phyloP scores from a whole-genome alignment of 352 stramenopile genomes.

The Phytopythium aichiense region DNA sequence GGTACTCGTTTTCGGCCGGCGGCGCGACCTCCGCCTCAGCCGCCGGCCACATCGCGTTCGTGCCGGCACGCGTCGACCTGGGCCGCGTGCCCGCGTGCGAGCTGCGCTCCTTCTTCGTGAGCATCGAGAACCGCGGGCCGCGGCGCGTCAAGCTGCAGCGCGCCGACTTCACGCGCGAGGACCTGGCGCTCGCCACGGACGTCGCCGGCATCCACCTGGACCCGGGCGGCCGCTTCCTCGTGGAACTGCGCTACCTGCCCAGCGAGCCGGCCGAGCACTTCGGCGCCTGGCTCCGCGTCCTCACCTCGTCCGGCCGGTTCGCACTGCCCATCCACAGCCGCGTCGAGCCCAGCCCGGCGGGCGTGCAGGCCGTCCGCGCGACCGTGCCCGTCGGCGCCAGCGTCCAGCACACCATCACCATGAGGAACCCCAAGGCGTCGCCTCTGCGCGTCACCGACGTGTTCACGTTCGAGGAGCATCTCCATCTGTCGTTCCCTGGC shows the following conservation, averaged over 20 bases:
- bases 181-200: conserved; percentile 34
- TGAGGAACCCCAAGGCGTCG: conserved; percentile 39
- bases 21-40: conserved; percentile 1
- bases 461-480: conserved; percentile 33
- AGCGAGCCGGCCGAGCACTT: conserved; percentile 16
- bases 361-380: conserved; percentile 18
- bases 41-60: conserved; percentile 35
- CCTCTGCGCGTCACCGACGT: conserved; percentile 45
- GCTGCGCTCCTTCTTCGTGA: conserved; percentile 24
- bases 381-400: conserved; percentile 28
- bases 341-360: conserved; percentile 25
- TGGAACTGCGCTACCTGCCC: conserved; percentile 38
- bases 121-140: conserved; percentile 31
- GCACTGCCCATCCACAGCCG: conserved; percentile 29
- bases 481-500: conserved; percentile 18
- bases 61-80: conserved; percentile 26
- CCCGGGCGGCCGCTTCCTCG: conserved; percentile 23
- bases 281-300: conserved; percentile 28
- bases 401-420: conserved; percentile 27
- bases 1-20: conserved; percentile 4
- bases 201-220: conserved; percentile 31
- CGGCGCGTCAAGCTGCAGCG: conserved; percentile 27
- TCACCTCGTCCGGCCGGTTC: conserved; percentile 47
- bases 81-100: conserved; percentile 32
- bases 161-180: conserved; percentile 38